Base-by-base conservation (phyloP, 1,139 yeast genomes). In the Kodamaea ohmeri region DNA sequence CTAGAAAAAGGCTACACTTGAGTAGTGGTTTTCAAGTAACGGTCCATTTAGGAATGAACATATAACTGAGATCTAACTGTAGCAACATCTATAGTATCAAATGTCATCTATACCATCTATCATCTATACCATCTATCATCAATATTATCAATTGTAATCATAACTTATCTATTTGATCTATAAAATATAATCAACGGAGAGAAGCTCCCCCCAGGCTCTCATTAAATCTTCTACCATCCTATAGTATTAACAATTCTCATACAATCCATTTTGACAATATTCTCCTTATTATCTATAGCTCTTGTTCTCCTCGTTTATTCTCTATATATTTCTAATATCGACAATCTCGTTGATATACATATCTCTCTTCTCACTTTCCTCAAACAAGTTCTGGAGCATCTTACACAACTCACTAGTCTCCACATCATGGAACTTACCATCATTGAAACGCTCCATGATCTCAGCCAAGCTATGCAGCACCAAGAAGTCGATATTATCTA, bases 341-440 rank as follows among this genome's bases (percentile, higher is more conserved):
- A 56, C 51, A 32, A 87, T 82, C 48, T 85, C 92, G 15, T 65
- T 63, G 38, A 87, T 78, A 34, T 80, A 80, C 37, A 65, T 65
- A 32, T 73, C 73, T 47, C 95, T 72, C 35, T 78, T 56, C 6
- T 79, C 82, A 43, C 94, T 83, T 37, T 85, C 85, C 4, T 85
- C 78, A 59, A 89, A 89, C 36, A 87, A 62, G 30, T 62, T 58
- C 43, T 60, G 49, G n/a, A 90, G 67, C 52, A 89, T 63, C 7
- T 63, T 56, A 3, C 80, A 67, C 39, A 90, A 62, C 58, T 89
- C 97, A 2, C 69, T 64, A 0, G 94, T 78, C 6, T 76, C 65
- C 42, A 86, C 73, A 49, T 88, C 89, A 45, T 72, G 85, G 43
- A 87, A 77, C 39, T 80, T 83, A 12, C 90, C 94, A 44, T 78